Evolutionary conservation across 129 eudicot genomes (phyloP), one percentile per base, ranked within the genome.

Genomic region (Flaveria robusta): DNA sequence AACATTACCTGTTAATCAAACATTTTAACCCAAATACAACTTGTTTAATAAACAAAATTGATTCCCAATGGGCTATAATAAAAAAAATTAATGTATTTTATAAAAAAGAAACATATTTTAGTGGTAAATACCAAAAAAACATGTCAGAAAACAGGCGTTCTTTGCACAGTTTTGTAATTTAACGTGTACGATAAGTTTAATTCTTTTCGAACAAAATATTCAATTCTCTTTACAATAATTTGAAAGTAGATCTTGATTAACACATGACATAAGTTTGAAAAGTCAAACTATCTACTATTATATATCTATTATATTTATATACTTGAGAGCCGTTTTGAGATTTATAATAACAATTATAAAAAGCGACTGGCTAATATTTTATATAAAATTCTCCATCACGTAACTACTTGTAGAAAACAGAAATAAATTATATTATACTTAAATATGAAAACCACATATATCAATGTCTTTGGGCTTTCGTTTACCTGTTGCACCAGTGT

Each of bases 401-500:
- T 43, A 43, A 43, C 49, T 43, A 43, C 49, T 43, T 43, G 12
- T 9, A 8, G 49, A 43, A 43, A 43, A 43, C 14, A 43, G 49
- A 11, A 9, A 43, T 43, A 43, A 43, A 43, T 34, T 34, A 34
- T 34, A 34, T 34, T 43, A 9, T 1, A 43, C 13, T 43, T 43
- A 43, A 9, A 9, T 9, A 43, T 43, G 9, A 9, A 43, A 43
- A 43, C 47, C 13, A 43, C 11, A 43, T 34, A 5, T 34, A 34
- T 34, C 39, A 34, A 34, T 43, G 19, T 19, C 11, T 67, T 39
- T 9, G 37, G 34, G 18, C 3, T 47, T 45, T 41, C 39, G 7
- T 34, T 66, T 68, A 93, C 98, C 98, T 93, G 98, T 90, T 50
- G 96, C 88, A 16, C 97, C 96, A 1, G 96, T 93, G 81, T 73